Conservation (phyloP, 768 basidiomycete species). For the Leccinum boreale region DNA sequence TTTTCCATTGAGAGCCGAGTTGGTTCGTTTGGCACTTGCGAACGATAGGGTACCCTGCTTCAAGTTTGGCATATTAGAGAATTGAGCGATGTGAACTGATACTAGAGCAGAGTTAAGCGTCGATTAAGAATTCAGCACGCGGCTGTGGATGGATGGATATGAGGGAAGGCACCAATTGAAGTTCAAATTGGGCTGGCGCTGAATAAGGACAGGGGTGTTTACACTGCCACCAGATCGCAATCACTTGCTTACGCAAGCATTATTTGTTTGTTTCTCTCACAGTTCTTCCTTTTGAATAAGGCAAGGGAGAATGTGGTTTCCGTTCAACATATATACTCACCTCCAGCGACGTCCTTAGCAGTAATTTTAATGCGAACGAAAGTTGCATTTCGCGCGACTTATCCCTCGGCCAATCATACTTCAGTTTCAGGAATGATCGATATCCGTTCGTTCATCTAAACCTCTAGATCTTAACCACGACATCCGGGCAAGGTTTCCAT, state of each 20-base stretch:
- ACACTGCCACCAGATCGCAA: constrained; percentile 1
- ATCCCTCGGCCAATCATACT: too few relatives aligned
- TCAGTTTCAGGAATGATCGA: too few relatives aligned
- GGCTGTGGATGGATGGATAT: background rate
- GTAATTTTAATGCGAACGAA: too few relatives aligned
- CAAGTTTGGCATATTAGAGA: constrained; percentile 17
- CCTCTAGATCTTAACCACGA: too few relatives aligned
- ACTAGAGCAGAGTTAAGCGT: background rate
- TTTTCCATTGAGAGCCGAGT: constrained; percentile 23
- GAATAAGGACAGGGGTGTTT: constrained; percentile 18
- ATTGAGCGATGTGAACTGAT: background rate
- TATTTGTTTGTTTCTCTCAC: too few relatives aligned
- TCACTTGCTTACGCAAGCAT: too few relatives aligned
- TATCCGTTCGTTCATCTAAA: too few relatives aligned
- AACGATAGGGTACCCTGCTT: constrained; percentile 49
- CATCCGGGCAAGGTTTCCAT: too few relatives aligned
- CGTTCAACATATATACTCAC: too few relatives aligned
- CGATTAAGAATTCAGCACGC: background rate
- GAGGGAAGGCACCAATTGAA: background rate
- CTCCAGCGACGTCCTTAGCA: too few relatives aligned
- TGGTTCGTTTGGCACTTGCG: constrained; percentile 44
- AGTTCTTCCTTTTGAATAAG: background rate
- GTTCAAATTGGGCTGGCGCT: background rate
- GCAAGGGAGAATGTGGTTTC: too few relatives aligned
- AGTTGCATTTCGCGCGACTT: too few relatives aligned